Percentiles rank a stretch among this genome's conserved stretches.
These are phyloP conservation scores for Diaporthe citrichinensis DNA, from an alignment of 2,329 filamentous ascomycete genomes.

Conservation along the genomic window DNA sequence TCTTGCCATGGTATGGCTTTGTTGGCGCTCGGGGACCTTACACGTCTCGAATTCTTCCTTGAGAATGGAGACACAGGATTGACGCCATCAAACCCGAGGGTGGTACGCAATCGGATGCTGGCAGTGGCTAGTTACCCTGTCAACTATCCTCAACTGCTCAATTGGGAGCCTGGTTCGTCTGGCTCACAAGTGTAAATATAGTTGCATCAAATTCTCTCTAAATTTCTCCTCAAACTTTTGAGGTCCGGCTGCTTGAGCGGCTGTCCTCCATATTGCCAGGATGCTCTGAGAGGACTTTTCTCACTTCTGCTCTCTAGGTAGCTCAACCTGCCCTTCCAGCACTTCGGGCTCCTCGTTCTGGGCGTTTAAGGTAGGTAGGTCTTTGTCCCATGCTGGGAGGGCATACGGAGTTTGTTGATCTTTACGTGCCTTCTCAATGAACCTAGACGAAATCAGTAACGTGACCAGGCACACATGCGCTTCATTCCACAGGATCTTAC, in stretches of 20 bases:
- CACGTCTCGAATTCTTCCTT: too few species aligned
- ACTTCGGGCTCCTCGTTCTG: too few species aligned
- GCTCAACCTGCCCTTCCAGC: too few species aligned
- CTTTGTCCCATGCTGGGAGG: constrained; percentile 15
- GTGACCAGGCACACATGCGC: not conserved
- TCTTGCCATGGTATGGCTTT: not conserved
- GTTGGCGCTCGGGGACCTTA: not conserved
- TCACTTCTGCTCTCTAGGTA: not conserved
- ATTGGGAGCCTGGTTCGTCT: not conserved
- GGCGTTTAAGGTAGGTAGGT: not conserved
- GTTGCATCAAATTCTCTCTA: not conserved
- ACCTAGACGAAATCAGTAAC: constrained; percentile 23
- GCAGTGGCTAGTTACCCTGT: not conserved
- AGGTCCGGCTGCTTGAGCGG: not conserved
- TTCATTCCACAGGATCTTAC: constrained; percentile 55
- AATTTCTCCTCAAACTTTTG: too few species aligned
- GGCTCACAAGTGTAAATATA: not conserved
- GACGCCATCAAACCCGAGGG: not conserved
- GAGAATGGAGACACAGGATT: not conserved
- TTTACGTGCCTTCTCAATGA: constrained; percentile 36
- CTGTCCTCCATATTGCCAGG: not conserved
- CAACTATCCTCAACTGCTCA: not conserved
- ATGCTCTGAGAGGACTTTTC: not conserved
- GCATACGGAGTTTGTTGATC: constrained; percentile 15
- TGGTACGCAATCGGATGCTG: not conserved